A percentile compares a stretch with the other conserved stretches of the same genome.
Evolutionary conservation across 1,139 yeast species (phyloP).

Genomic region (Hansenula lynferdii): DNA sequence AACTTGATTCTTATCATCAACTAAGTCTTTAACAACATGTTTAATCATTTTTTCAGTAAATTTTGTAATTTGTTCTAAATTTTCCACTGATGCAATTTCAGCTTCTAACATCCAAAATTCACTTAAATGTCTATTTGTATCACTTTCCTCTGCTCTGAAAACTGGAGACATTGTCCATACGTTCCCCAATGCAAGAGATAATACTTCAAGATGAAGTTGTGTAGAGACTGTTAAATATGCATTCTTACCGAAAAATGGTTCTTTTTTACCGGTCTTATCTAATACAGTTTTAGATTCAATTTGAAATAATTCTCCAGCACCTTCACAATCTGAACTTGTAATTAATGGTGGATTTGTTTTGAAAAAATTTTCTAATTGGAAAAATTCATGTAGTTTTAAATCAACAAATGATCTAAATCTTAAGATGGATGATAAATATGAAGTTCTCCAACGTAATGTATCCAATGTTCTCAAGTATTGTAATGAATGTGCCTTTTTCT

Average conservation of each 20-base stretch:
- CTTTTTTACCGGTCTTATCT: conserved; percentile 17
- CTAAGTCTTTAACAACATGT: conserved; percentile 39
- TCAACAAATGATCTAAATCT: conserved; percentile 72
- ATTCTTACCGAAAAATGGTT: conserved; percentile 56
- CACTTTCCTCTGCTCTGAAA: conserved; percentile 89
- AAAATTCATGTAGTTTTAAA: conserved; percentile 46
- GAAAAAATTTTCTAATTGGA: conserved; percentile 47
- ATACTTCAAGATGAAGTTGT: conserved; percentile 83
- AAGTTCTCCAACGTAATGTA: conserved; percentile 73
- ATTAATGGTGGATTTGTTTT: conserved; percentile 84
- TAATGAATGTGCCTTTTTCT: conserved; percentile 67
- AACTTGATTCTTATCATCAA: conserved; percentile 28
- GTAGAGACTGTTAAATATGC: conserved; percentile 86
- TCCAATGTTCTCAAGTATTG: conserved; percentile 66
- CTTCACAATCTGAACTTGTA: conserved; percentile 94
- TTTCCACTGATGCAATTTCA: conserved; percentile 66
- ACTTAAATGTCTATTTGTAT: conserved; percentile 85
- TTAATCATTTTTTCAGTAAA: conserved; percentile 71
- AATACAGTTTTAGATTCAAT: conserved; percentile 34
- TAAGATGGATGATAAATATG: conserved; percentile 57
- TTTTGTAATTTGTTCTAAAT: conserved; percentile 55
- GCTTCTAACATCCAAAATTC: conserved; percentile 99
- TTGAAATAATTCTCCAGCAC: conserved; percentile 87
- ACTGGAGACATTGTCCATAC: conserved; percentile 94
- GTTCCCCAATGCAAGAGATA: conserved; percentile 67